phyloP scores from a whole-genome alignment of 1,139 yeast genomes.

The Taphrina betulina region DNA sequence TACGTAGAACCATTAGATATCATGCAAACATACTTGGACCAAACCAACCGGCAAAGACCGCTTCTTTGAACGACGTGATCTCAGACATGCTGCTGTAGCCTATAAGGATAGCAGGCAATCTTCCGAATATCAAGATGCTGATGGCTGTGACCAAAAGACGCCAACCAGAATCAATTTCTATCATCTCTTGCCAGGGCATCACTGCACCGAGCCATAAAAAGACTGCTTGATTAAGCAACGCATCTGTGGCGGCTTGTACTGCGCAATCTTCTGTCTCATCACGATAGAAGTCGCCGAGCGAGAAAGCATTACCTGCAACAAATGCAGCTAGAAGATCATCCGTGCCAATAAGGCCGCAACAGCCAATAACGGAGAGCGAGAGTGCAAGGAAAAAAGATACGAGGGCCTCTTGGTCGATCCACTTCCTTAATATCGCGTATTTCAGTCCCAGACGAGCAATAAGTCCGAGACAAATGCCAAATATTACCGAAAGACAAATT shows the following conservation, averaged over 20 bases:
- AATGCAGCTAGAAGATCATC: slow-evolving; percentile 48
- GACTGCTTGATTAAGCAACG: slow-evolving; percentile 44
- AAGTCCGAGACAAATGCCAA: slow-evolving; percentile 46
- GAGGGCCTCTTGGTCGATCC: slow-evolving; percentile 42
- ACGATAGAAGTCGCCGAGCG: slow-evolving; percentile 46
- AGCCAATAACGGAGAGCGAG: slow-evolving; percentile 43
- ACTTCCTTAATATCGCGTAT: slow-evolving; percentile 39
- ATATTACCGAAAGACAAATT: slow-evolving; percentile 44
- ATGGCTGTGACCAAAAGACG: slow-evolving; percentile 43
- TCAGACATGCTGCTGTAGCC: slow-evolving; percentile 46
- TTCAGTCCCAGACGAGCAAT: slow-evolving; percentile 42
- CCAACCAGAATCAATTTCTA: slow-evolving; percentile 40
- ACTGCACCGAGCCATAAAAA: slow-evolving; percentile 47
- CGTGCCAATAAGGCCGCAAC: slow-evolving; percentile 47
- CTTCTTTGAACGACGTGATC: slow-evolving; percentile 47
- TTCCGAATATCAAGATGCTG: slow-evolving; percentile 44
- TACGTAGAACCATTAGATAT: neutral
- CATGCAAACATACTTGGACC: slow-evolving; percentile 47
- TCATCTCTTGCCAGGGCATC: slow-evolving; percentile 45
- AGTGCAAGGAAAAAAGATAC: slow-evolving; percentile 41
- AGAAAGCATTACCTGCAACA: slow-evolving; percentile 41
- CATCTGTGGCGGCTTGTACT: slow-evolving; percentile 44
- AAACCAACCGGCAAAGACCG: slow-evolving; percentile 48
- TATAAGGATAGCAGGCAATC: slow-evolving; percentile 46
- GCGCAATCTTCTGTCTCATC: slow-evolving; percentile 42